Evolutionary conservation across 371 early-diverging fungal genomes (phyloP), one percentile per base, ranked within the genome.

Genomic region (Basidiobolus meristosporus): DNA sequence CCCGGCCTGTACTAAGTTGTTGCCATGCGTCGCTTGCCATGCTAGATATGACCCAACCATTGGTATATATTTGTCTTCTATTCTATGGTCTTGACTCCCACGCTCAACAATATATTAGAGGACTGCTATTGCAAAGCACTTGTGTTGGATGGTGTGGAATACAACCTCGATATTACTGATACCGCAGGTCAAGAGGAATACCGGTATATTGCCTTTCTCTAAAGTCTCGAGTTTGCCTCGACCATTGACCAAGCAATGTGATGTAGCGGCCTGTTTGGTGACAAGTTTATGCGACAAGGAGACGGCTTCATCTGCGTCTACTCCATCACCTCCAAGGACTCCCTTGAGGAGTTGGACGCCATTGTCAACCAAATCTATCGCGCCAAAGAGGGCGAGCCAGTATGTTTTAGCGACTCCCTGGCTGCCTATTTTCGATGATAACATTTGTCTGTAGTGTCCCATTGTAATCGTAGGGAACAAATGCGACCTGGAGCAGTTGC

Each of bases 391-490:
- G 38, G 46, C 11, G 53, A 49, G 15, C 38, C 55, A 26, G 60
- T 73, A 31, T 4, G 36, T 36, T 11, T 36, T 36, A 18, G 19
- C 3, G 11, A 6, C 18, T 34, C 14, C 34, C 18, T 16, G 12
- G 14, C 16, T 10, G 31, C n/a, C 9, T n/a, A 10, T 10, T 10
- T 31, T 10, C 34, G 18, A 4, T 34, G 34, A 34, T 34, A 3
- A 34, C 5, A 5, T 16, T 12, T 4, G 5, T n/a, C n/a, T n/a
- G n/a, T 19, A 40, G 31, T 40, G 40, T 17, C 71, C 71, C 0
- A 68, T 69, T 41, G 58, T 74, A 22, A 42, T 79, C 15, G 59
- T 77, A 1, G 79, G 70, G 21, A 79, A 79, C 51, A 79, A 79
- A 48, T 64, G 54, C 28, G 79, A 79, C 47, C 44, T 76, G 32